Conservation (phyloP, 2,329 filamentous ascomycete species). For the Uncinocarpus reesii region DNA sequence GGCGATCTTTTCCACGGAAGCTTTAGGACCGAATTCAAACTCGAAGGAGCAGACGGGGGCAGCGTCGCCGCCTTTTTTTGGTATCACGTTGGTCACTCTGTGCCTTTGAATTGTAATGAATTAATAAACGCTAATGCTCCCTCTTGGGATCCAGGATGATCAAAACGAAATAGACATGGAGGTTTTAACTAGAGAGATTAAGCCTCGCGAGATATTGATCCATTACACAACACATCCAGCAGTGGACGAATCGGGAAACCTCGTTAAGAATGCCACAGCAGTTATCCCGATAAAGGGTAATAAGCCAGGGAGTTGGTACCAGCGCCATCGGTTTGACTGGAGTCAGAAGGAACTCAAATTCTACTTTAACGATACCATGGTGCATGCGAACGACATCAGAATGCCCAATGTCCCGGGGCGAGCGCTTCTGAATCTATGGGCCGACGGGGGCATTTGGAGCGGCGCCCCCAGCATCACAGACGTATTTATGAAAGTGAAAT, state of each 20-base stretch:
- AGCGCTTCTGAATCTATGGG: slow-evolving; percentile 25
- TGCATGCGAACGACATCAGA: slow-evolving; percentile 18
- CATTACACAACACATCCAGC: slow-evolving; percentile 25
- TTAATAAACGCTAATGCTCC: not conserved
- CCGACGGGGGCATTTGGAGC: slow-evolving; percentile 24
- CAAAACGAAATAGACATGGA: slow-evolving; percentile 25
- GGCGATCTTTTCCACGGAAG: slow-evolving; percentile 23
- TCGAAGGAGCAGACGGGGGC: slow-evolving; percentile 22
- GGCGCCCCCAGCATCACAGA: slow-evolving; percentile 22
- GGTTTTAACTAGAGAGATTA: slow-evolving; percentile 21
- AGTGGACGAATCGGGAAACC: slow-evolving; percentile 16
- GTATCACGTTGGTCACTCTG: slow-evolving; percentile 21
- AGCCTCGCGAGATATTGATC: slow-evolving; percentile 19
- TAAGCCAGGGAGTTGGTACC: slow-evolving; percentile 16
- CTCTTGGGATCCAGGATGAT: slow-evolving; percentile 19
- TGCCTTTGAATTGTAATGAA: not conserved
- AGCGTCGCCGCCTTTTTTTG: slow-evolving; percentile 25
- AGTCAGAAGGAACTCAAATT: slow-evolving; percentile 19
- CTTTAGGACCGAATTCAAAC: slow-evolving; percentile 22
- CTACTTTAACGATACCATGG: slow-evolving; percentile 21
- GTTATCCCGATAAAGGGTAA: slow-evolving; percentile 18
- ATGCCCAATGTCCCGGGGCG: slow-evolving; percentile 19
- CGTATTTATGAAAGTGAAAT: slow-evolving; percentile 20
- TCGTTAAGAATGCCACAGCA: slow-evolving; percentile 21
- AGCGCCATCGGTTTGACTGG: slow-evolving; percentile 25